Evolutionary conservation across 306 rosid species (phyloP), one percentile per base, ranked within the genome.

Genomic region (Erythrophleum fordii): DNA sequence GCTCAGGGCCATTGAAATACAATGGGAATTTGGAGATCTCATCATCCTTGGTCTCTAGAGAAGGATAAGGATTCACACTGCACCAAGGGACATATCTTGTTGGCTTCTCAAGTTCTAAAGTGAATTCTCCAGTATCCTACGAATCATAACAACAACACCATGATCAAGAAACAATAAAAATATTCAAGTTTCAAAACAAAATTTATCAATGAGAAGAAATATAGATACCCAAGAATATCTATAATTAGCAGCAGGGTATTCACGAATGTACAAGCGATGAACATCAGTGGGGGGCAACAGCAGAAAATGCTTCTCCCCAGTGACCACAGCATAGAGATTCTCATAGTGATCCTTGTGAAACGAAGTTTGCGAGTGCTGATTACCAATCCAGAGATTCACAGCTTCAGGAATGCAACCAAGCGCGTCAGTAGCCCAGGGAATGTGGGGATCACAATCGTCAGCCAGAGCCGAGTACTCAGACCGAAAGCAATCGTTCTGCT

Each of bases 301-400:
- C 12, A 91, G 84, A 49, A 93, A 93, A 65, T 88, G 95, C 80
- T 90, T 93, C 81, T 84, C 86, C 0, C 98, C 97, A 0, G 89
- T 83, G 35, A 93, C 90, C 42, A 93, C 98, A 17, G 97, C 95
- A 31, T 90, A 93, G 44, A 93, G 90, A 84, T 93, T 93, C 90
- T 93, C 97, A 53, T 91, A 91, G 76, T 93, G 93, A 75, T 93
- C 97, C 79, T 91, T 93, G 70, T 91, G 98, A 35, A 91, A 93
- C 0, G 90, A 93, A 22, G 98, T 91, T 12, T 69, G 82, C 0
- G 98, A 93, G 5, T 73, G 82, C 4, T 80, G 79, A 77, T 87
- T 88, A 9, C 98, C 95, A 35, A 91, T 90, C 98, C 98, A 91
- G 51, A 91, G 88, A 83, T 93, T 93, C 9, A 91, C 93, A 34